Evolutionary conservation across 805 yeast species (phyloP).

Genomic region (Candida insectalens): DNA sequence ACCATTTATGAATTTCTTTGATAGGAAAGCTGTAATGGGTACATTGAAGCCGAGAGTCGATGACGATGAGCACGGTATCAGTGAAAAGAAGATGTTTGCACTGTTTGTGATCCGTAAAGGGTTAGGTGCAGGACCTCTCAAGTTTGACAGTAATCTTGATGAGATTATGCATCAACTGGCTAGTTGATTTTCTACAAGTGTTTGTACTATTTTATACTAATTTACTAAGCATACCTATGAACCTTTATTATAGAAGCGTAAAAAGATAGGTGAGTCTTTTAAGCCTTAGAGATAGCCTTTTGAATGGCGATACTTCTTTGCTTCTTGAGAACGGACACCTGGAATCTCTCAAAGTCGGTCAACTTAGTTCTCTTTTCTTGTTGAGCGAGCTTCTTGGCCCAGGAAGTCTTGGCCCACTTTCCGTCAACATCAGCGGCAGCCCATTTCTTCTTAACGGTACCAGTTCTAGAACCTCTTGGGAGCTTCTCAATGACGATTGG

Average conservation of each 20-base stretch:
- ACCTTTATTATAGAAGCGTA: too few relatives aligned
- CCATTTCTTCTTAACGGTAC: slow-evolving; percentile 86
- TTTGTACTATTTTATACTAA: too few relatives aligned
- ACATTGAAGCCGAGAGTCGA: slow-evolving; percentile 5
- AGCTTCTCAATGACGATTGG: slow-evolving; percentile 76
- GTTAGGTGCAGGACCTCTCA: slow-evolving; percentile 5
- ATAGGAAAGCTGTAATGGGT: slow-evolving; percentile 9
- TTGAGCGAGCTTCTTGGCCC: slow-evolving; percentile 98
- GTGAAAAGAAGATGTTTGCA: slow-evolving; percentile 15
- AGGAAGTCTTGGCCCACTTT: slow-evolving; percentile 88
- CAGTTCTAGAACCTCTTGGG: slow-evolving; percentile 93
- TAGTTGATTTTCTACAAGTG: background rate
- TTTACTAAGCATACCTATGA: too few relatives aligned
- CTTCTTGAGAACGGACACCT: slow-evolving; percentile 94
- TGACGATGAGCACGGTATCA: slow-evolving; percentile 1
- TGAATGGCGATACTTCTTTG: slow-evolving; percentile 92
- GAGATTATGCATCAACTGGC: slow-evolving; percentile 11
- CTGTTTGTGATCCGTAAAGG: slow-evolving; percentile 20
- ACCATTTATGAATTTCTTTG: slow-evolving; percentile 12
- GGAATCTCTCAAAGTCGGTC: slow-evolving; percentile 99
- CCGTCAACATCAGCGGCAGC: slow-evolving; percentile 77
- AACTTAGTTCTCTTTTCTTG: slow-evolving; percentile 88
- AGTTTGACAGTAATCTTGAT: slow-evolving; percentile 4
- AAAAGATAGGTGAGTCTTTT: too few relatives aligned
- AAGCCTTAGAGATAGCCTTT: slow-evolving; percentile 96